Conservation (phyloP, 2,329 filamentous ascomycete genomes). For the Clonostachys byssicola region DNA sequence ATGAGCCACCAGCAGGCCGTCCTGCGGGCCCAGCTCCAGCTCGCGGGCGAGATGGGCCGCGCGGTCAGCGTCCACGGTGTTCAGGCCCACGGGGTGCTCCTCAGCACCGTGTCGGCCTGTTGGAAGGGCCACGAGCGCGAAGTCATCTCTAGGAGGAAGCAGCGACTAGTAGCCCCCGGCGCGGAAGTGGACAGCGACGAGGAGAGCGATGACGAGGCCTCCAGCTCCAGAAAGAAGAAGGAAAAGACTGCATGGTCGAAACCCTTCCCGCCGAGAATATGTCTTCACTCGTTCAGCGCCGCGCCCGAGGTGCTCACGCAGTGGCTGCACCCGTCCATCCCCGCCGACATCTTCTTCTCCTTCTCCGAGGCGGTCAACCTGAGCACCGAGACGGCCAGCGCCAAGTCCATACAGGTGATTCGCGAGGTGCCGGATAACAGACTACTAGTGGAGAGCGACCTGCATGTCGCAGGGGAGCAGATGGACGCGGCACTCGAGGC, state of each 20-base stretch:
- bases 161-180: constrained; percentile 41
- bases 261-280: constrained; percentile 82
- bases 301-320: constrained; percentile 70
- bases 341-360: constrained; percentile 78
- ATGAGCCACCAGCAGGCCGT: constrained; percentile 66
- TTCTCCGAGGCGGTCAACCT: constrained; percentile 85
- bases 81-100: constrained; percentile 68
- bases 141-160: constrained; percentile 50
- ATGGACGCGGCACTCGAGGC: constrained; percentile 79
- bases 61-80: constrained; percentile 71
- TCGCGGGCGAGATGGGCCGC: constrained; percentile 64
- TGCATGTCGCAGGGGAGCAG: constrained; percentile 73
- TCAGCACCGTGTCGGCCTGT: constrained; percentile 57
- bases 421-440: constrained; percentile 70
- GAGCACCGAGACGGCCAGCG: constrained; percentile 38
- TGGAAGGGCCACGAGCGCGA: constrained; percentile 70
- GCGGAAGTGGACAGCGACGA: constrained; percentile 26
- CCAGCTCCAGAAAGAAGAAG: constrained; percentile 6
- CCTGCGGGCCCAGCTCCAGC: constrained; percentile 62
- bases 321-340: constrained; percentile 70
- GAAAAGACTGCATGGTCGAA: constrained; percentile 20
- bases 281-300: constrained; percentile 90
- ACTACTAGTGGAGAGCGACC: constrained; percentile 84
- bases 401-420: constrained; percentile 60
- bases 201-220: constrained; percentile 13